These are phyloP conservation scores for Pestalotiopsis sp. DNA, from an alignment of 2,329 filamentous ascomycete genomes.

Conservation along the genomic window DNA sequence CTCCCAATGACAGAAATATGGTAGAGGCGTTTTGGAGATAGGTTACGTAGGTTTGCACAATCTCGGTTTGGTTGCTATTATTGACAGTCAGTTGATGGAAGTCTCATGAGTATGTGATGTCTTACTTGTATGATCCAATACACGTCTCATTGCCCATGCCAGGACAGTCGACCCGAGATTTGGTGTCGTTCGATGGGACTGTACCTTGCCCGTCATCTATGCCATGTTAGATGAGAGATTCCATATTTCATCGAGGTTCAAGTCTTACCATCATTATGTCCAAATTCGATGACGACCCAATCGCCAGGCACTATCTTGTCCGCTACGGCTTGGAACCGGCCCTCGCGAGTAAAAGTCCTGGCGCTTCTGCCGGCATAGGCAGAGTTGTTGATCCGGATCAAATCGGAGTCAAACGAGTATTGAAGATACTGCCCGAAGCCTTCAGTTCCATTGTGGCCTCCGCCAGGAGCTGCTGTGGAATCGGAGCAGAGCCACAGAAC, in stretches of 20 bases:
- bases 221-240: background rate
- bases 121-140: constrained; percentile 15
- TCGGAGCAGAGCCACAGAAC: constrained; percentile 19
- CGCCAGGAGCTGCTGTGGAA: constrained; percentile 19
- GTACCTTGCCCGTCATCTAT: background rate
- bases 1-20: constrained; percentile 17
- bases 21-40: constrained; percentile 20
- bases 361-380: constrained; percentile 56
- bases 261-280: constrained; percentile 57
- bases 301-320: constrained; percentile 47
- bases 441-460: constrained; percentile 19
- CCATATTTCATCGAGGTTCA: background rate
- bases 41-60: constrained; percentile 27
- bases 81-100: background rate
- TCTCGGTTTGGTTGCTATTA: constrained; percentile 22
- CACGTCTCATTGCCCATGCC: constrained; percentile 17
- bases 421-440: constrained; percentile 20
- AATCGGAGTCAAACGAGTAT: constrained; percentile 17
- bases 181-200: constrained; percentile 31
- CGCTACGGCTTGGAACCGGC: constrained; percentile 51
- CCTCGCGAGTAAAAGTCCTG: constrained; percentile 56
- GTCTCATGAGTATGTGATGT: too few species aligned
- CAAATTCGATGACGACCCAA: constrained; percentile 61
- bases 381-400: constrained; percentile 45
- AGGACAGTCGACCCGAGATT: constrained; percentile 32